These are phyloP conservation scores for Magnolia sinica DNA, from an alignment of 164 flowering plant species.

Conservation along the genomic window DNA sequence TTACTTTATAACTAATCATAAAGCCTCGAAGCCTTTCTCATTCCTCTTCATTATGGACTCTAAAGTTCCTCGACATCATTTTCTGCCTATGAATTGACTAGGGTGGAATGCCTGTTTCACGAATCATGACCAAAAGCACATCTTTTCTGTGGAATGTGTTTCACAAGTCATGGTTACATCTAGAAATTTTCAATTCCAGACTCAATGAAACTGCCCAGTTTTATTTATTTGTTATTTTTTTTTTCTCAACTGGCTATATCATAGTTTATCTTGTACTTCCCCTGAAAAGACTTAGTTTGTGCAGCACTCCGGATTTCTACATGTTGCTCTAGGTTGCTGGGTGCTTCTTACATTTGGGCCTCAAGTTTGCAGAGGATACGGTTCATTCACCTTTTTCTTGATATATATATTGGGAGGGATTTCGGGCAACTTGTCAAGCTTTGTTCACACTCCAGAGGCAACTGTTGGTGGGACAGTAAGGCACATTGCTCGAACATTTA, in stretches of 20 bases:
- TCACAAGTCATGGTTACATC: not conserved
- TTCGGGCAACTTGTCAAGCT: conserved; percentile 68
- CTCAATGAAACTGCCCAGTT: not conserved
- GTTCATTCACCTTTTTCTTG: conserved; percentile 62
- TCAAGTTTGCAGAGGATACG: conserved; percentile 58
- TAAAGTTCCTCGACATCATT: not conserved
- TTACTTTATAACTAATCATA: too few species aligned
- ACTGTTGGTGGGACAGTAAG: conserved; percentile 84
- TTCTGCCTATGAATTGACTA: not conserved
- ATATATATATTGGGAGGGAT: conserved; percentile 72
- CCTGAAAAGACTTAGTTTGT: conserved; percentile 5
- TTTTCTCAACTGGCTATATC: not conserved
- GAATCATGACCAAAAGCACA: not conserved
- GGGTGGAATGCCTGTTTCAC: not conserved
- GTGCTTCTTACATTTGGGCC: conserved; percentile 64
- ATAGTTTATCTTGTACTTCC: not conserved
- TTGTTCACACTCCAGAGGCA: conserved; percentile 63
- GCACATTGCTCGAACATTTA: not conserved
- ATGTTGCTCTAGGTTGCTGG: conserved; percentile 66
- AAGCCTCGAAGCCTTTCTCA: too few species aligned
- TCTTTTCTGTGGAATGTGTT: not conserved
- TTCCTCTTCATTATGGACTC: not conserved
- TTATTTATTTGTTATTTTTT: not conserved
- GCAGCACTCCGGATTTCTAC: conserved; percentile 76
- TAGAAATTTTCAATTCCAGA: not conserved